Base-by-base conservation (phyloP, 192 early-diverging fungal genomes). In the Coemansia sp. region DNA sequence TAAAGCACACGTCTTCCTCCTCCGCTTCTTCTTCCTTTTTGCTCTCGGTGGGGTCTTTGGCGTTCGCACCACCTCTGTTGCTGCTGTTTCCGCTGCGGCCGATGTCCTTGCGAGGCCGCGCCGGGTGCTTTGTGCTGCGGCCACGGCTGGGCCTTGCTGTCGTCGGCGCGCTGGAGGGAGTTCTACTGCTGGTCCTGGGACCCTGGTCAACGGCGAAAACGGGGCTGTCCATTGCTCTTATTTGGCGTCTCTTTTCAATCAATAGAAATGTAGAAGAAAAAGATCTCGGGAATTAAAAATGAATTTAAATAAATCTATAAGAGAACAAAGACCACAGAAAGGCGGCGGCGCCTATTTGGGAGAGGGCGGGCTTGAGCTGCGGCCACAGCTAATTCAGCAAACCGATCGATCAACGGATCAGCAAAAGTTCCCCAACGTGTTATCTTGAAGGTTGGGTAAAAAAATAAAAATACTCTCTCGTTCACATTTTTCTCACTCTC, bases 1-100 rank as follows among this genome's bases (percentile, higher is more conserved):
- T 98, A 72, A 93, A 89, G 79, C 96, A 98, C 4, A 82, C 64
- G 24, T 65, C 54, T 12, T 79, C 74, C 12, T 86, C 83, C 0
- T 73, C 79, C 9, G 51, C 73, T 1, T 73, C 56, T 5, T 27
- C 45, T 2, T 39, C 25, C 4, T n/a, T 42, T 12, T 53, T 35
- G 9, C 25, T n/a, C 12, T 9, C 53, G 53, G n/a, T 32, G 31
- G 53, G 1, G 22, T 1, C 63, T 19, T 60, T 29, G 15, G 11
- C 14, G 14, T 10, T 22, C 11, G n/a, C 42, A 12, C 60, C 47
- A 24, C 36, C 51, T 25, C 38, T 47, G 11, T 56, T 56, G 53
- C 6, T 38, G 36, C 56, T 31, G n/a, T 35, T 46, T 11, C 70
- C 49, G 12, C 51, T 24, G 49, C 39, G 38, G 29, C 20, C 7